Percentiles rank a stretch among this genome's conserved stretches.
Conservation (phyloP, 2,329 filamentous ascomycete species). For the Exophiala mesophila region DNA sequence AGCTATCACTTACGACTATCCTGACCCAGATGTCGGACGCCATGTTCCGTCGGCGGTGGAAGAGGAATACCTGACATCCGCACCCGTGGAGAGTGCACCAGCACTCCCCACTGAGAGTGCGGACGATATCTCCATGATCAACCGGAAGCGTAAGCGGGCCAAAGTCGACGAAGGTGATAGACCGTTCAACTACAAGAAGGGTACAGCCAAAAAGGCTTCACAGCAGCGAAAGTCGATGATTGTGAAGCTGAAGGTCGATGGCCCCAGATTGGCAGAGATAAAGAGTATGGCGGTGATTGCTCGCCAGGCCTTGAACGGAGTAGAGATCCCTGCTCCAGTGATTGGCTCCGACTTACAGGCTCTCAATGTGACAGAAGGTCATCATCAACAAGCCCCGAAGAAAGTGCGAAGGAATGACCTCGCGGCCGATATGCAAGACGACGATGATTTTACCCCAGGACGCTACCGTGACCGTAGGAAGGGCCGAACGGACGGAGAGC, state of each 20-base stretch:
- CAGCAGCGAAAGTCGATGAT: conserved; percentile 25
- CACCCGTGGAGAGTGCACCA: conserved; percentile 11
- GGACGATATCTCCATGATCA: conserved; percentile 23
- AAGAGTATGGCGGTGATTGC: conserved; percentile 15
- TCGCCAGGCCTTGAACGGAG: conserved; percentile 17
- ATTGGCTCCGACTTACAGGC: conserved; percentile 28
- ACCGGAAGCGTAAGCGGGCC: conserved; percentile 27
- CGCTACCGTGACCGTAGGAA: conserved; percentile 24
- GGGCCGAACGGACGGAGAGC: conserved; percentile 12
- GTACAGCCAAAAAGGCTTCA: conserved; percentile 5
- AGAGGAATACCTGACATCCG: conserved; percentile 15
- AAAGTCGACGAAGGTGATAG: conserved; percentile 25
- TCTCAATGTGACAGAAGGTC: conserved; percentile 27
- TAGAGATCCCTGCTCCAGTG: conserved; percentile 18
- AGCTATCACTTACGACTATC: conserved; percentile 33
- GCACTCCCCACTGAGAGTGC: conserved; percentile 11
- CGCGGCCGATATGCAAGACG: conserved; percentile 21
- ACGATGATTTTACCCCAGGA: conserved; percentile 28
- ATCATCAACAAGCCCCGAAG: conserved; percentile 20
- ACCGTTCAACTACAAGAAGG: conserved; percentile 17
- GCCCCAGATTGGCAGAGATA: conserved; percentile 22
- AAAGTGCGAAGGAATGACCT: conserved; percentile 16
- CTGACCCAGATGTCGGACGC: conserved; percentile 24
- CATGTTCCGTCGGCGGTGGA: conserved; percentile 6
- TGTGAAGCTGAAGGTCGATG: conserved; percentile 26